Conservation (phyloP, 495 filamentous ascomycete genomes). For the Penicillium robsamsonii region DNA sequence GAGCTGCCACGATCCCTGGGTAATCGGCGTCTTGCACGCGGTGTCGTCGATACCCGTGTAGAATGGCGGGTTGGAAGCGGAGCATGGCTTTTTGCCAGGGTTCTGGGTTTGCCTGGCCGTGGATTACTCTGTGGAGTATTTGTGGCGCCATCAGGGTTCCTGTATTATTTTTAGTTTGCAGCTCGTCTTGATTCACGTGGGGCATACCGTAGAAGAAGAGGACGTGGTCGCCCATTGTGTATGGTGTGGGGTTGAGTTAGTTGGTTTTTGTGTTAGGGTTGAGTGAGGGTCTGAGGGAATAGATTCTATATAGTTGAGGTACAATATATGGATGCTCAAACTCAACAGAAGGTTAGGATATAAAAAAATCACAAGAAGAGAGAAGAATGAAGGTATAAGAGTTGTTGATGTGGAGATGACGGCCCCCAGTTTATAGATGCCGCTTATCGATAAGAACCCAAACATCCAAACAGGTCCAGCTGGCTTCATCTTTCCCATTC, state of each 20-base stretch:
- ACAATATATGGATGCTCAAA: neutral
- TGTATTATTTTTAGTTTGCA: slow-evolving; percentile 14
- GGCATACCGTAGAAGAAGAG: slow-evolving; percentile 58
- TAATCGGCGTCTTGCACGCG: slow-evolving; percentile 70
- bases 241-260: neutral
- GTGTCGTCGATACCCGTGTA: slow-evolving; percentile 69
- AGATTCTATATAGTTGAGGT: neutral
- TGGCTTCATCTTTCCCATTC: slow-evolving; percentile 35
- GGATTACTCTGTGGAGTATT: slow-evolving; percentile 80
- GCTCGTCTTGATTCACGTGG: slow-evolving; percentile 11
- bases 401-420: neutral
- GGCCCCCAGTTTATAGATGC: slow-evolving; percentile 5
- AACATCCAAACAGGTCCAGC: slow-evolving; percentile 31
- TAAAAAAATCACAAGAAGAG: neutral
- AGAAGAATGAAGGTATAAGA: neutral
- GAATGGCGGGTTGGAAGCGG: slow-evolving; percentile 68
- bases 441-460: slow-evolving; percentile 23
- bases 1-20: slow-evolving; percentile 67
- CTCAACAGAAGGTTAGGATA: neutral
- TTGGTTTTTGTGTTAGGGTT: neutral
- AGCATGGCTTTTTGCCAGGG: slow-evolving; percentile 54
- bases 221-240: slow-evolving; percentile 43
- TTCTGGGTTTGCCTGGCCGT: slow-evolving; percentile 54
- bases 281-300: neutral
- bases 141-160: slow-evolving; percentile 70